Base-by-base conservation (phyloP, 1,284 basidiomycete genomes). In the Apiotrichum gamsii region DNA sequence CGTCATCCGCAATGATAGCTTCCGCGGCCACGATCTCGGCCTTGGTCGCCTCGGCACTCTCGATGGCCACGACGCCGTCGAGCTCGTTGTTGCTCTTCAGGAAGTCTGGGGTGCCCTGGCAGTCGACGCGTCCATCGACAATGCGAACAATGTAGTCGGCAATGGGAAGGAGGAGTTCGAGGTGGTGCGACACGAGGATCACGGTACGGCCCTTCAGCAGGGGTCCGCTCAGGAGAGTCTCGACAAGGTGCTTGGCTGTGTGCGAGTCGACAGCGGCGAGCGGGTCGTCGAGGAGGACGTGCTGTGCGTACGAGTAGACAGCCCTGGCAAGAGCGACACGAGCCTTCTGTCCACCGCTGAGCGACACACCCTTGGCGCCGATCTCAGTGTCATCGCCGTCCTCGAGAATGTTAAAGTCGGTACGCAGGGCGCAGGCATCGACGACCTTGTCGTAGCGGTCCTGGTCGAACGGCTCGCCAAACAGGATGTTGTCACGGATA, bases 191-290 rank as follows among this genome's bases (percentile, higher is more conserved):
- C 30, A 93, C 87, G 5, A 94, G 76, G 47, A 93, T 80, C 47
- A 88, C 77, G 0, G 86, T 90, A 14, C 87, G 77, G 37, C 77
- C 78, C 23, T 74, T 73, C 54, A 83, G 77, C 4, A 90, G 74
- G 1, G 78, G 72, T 10, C 86, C 82, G 9, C 74, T 75, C 15
- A 89, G 71, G 56, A 84, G 82, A 50, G 80, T 73, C 43, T 78
- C 73, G 35, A 84, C 79, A 10, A 87, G 75, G 58, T 86, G 84
- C 54, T 83, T 80, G 34, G 86, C 85, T 2, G 87, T 90, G 61
- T 90, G 87, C 72, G 88, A 87, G 68, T 94, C 90, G 8, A 94
- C 87, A 1, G 89, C 88, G 0, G 86, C 84, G 13, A 94, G 76
- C 4, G 86, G 85, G 65, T 93, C 90, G 69, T 94, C 90, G n/a